Percentiles rank a stretch among this genome's conserved stretches.
phyloP scores from a whole-genome alignment of 805 yeast species.

The Starmerella geochares region DNA sequence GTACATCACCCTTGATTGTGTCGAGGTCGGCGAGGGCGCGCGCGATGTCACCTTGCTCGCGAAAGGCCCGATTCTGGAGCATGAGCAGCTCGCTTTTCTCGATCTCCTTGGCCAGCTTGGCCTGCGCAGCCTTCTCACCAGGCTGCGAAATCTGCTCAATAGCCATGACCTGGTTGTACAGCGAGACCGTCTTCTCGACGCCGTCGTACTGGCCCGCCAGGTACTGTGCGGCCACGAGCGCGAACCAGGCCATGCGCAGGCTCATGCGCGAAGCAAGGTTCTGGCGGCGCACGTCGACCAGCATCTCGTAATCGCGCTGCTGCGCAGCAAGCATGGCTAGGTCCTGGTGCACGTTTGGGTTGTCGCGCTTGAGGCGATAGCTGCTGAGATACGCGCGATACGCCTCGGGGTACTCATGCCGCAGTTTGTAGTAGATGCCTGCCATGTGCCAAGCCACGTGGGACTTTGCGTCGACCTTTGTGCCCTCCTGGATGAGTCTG shows the following conservation, averaged over 20 bases:
- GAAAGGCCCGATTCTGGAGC: constrained; percentile 59
- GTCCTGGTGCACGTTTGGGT: constrained; percentile 72
- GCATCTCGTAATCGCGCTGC: constrained; percentile 56
- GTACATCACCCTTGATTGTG: constrained; percentile 33
- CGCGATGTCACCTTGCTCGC: constrained; percentile 50
- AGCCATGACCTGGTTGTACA: constrained; percentile 57
- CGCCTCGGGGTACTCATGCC: constrained; percentile 63
- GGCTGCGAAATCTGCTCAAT: constrained; percentile 31
- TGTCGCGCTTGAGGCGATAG: constrained; percentile 63
- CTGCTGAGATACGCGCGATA: constrained; percentile 69
- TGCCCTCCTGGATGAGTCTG: constrained; percentile 47
- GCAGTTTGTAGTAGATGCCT: constrained; percentile 69
- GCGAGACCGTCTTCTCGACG: constrained; percentile 61
- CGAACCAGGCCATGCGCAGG: constrained; percentile 24
- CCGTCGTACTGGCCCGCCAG: constrained; percentile 54
- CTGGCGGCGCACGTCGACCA: constrained; percentile 53
- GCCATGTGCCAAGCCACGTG: constrained; percentile 74
- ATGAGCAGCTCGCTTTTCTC: constrained; percentile 76
- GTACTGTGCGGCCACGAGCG: constrained; percentile 55
- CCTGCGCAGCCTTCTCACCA: constrained; percentile 15
- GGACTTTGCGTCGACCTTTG: constrained; percentile 48
- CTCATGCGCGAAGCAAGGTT: constrained; percentile 48
- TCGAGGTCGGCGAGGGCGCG: constrained; percentile 54
- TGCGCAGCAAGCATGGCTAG: constrained; percentile 72
- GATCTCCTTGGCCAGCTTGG: constrained; percentile 38